Conservation (phyloP, 2,329 filamentous ascomycete genomes). For the Cytospora leucostoma region DNA sequence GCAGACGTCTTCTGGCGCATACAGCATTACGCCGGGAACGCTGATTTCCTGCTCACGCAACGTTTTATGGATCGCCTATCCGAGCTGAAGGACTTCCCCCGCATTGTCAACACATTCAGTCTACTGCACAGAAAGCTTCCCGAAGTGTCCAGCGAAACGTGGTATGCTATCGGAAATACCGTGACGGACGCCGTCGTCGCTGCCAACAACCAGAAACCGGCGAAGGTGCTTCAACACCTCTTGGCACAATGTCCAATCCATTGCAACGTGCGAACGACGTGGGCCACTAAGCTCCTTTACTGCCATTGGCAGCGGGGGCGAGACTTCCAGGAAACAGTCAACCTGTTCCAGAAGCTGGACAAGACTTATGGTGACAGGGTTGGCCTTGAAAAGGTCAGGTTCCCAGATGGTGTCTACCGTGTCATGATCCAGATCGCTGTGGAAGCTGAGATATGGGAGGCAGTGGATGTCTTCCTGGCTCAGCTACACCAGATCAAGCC, state of each 20-base stretch:
- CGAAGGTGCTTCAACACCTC: slow-evolving; percentile 36
- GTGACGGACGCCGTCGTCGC: slow-evolving; percentile 39
- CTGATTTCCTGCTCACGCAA: slow-evolving; percentile 32
- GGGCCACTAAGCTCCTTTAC: slow-evolving; percentile 42
- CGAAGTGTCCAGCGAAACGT: slow-evolving; percentile 13
- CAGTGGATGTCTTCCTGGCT: slow-evolving; percentile 37
- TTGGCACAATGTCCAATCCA: slow-evolving; percentile 30
- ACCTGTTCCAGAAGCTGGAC: slow-evolving; percentile 34
- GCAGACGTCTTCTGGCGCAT: slow-evolving; percentile 39
- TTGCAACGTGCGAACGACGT: slow-evolving; percentile 36
- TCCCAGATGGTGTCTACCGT: slow-evolving; percentile 40
- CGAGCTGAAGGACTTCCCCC: slow-evolving; percentile 35
- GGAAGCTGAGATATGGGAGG: slow-evolving; percentile 36
- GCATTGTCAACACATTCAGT: slow-evolving; percentile 38
- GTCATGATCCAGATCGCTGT: slow-evolving; percentile 45
- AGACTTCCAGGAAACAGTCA: slow-evolving; percentile 33
- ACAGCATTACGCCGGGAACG: slow-evolving; percentile 31
- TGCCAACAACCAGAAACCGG: slow-evolving; percentile 34
- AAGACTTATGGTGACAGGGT: slow-evolving; percentile 4
- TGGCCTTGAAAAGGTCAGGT: slow-evolving; percentile 34
- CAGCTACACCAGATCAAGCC: slow-evolving; percentile 34
- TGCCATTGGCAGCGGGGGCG: slow-evolving; percentile 38
- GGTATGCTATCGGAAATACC: slow-evolving; percentile 33
- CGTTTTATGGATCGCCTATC: slow-evolving; percentile 39
- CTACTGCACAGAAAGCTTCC: slow-evolving; percentile 34